Conservation (phyloP, 495 filamentous ascomycete species). For the Annulohypoxylon bovei region DNA sequence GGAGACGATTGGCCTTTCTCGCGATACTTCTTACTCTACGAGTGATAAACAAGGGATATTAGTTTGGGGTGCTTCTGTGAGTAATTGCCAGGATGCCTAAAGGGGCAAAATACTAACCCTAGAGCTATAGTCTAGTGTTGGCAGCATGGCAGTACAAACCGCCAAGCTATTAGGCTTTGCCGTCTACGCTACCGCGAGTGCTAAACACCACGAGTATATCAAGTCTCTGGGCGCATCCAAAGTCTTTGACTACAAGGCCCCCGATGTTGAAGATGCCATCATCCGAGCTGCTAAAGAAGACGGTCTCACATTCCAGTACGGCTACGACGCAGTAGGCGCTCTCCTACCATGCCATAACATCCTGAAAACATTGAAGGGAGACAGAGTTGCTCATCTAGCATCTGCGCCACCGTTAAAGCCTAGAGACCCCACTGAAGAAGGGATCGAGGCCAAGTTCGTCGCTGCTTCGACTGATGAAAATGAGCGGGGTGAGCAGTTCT, state of each 20-base stretch:
- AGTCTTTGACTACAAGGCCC: slow-evolving; percentile 62
- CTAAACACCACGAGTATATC: slow-evolving; percentile 56
- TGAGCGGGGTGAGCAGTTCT: slow-evolving; percentile 50
- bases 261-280: slow-evolving; percentile 55
- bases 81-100: background rate
- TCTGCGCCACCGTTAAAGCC: slow-evolving; percentile 49
- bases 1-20: slow-evolving; percentile 50
- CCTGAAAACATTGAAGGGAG: slow-evolving; percentile 35
- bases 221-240: slow-evolving; percentile 57
- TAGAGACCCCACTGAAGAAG: slow-evolving; percentile 47
- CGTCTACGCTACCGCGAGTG: slow-evolving; percentile 62
- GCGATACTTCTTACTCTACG: slow-evolving; percentile 43
- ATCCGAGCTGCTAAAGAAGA: slow-evolving; percentile 54
- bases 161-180: slow-evolving; percentile 55
- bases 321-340: slow-evolving; percentile 55
- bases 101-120: background rate
- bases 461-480: slow-evolving; percentile 47
- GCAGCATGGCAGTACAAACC: slow-evolving; percentile 53
- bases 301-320: slow-evolving; percentile 53
- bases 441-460: slow-evolving; percentile 56
- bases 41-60: slow-evolving; percentile 50
- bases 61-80: slow-evolving; percentile 59
- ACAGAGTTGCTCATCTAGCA: slow-evolving; percentile 48
- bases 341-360: slow-evolving; percentile 17
- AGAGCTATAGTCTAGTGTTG: slow-evolving; percentile 51